Evolutionary conservation across 257 asterid genomes (phyloP).

Genomic region (Solanum microdontum): DNA sequence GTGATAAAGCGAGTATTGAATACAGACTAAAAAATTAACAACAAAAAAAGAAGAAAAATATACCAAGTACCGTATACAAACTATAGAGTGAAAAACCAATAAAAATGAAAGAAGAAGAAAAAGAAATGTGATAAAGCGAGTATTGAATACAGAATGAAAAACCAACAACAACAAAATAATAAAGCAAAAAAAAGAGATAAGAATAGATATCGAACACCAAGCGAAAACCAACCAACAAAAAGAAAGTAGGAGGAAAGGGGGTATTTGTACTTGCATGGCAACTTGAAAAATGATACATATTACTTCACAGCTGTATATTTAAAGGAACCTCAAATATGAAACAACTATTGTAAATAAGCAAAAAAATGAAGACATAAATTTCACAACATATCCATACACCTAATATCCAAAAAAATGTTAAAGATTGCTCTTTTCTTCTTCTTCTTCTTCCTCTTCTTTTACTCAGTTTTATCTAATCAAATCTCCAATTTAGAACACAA

Average conservation of each 20-base stretch:
- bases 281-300: not conserved
- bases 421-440: slow-evolving; percentile 6
- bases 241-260: not conserved
- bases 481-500: slow-evolving; percentile 27
- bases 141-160: accelerated
- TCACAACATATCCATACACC: not conserved
- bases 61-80: accelerated
- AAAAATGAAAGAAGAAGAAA: not conserved
- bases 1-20: not conserved
- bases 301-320: not conserved
- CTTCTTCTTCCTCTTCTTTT: slow-evolving; percentile 7
- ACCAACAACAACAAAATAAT: not conserved
- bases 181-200: accelerated
- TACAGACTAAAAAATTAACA: not conserved
- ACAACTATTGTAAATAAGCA: not conserved
- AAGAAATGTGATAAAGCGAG: not conserved
- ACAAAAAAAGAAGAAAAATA: not conserved
- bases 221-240: accelerated
- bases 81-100: too few relatives aligned
- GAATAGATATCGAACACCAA: accelerated
- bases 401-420: not conserved
- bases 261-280: not conserved
- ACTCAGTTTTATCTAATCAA: slow-evolving; percentile 16
- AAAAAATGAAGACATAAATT: not conserved
- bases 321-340: not conserved